These are phyloP conservation scores for Stromatinia cepivora DNA, from an alignment of 2,329 filamentous ascomycete species.

Conservation along the genomic window DNA sequence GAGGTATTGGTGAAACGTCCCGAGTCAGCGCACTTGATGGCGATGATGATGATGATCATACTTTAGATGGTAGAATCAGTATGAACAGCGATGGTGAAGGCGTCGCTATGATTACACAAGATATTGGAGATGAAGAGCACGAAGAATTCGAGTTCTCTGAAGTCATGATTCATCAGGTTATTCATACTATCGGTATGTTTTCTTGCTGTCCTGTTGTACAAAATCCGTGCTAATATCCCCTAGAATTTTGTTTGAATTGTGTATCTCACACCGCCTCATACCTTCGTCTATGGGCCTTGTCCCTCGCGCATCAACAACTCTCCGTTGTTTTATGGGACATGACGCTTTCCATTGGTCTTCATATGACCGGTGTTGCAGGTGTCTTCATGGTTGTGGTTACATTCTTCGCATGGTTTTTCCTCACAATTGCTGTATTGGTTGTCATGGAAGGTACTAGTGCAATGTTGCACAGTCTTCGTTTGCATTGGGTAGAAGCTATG, in stretches of 20 bases:
- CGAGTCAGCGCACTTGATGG: constrained; percentile 87
- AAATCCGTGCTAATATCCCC: constrained; percentile 38
- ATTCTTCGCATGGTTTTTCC: constrained; percentile 88
- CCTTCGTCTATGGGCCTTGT: constrained; percentile 96
- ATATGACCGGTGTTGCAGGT: constrained; percentile 63
- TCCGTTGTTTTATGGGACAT: constrained; percentile 95
- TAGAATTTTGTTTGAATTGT: constrained; percentile 98
- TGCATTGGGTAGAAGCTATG: constrained; percentile 98
- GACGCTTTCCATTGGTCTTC: constrained; percentile 81
- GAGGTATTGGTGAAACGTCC: constrained; percentile 85
- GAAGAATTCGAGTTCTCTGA: constrained; percentile 98
- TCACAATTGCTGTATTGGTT: constrained; percentile 78
- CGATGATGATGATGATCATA: constrained; percentile 76
- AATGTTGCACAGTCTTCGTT: constrained; percentile 87
- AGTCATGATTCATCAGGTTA: constrained; percentile 98
- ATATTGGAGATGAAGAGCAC: constrained; percentile 82
- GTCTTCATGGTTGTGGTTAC: constrained; percentile 78
- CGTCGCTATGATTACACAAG: constrained; percentile 84
- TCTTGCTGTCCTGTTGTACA: neutral
- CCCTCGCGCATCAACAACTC: constrained; percentile 95
- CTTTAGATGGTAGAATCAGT: constrained; percentile 64
- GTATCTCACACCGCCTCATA: constrained; percentile 99
- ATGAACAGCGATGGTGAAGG: constrained; percentile 77
- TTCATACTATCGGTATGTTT: constrained; percentile 89
- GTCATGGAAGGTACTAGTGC: constrained; percentile 96